phyloP scores from a whole-genome alignment of 1,284 basidiomycete species.

The Boletellus deceptivus region DNA sequence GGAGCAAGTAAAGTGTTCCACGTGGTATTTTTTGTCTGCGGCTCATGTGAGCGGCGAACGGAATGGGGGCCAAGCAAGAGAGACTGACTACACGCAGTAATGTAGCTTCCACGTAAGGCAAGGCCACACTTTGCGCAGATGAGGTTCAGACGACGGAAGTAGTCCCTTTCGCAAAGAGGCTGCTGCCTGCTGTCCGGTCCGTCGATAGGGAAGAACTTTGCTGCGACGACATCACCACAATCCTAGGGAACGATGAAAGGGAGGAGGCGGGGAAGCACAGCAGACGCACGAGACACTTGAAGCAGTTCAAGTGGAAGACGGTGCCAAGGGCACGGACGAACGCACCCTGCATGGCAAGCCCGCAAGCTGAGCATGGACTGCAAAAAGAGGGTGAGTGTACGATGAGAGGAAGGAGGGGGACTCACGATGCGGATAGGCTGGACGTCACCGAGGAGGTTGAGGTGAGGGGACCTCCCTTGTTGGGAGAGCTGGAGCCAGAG shows the following conservation, averaged over 20 bases:
- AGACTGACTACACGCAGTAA: conserved; percentile 95
- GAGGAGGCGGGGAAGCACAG: not conserved
- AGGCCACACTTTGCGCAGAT: conserved; percentile 96
- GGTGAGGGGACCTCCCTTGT: conserved; percentile 44
- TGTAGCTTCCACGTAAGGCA: conserved; percentile 95
- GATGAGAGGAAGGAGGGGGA: conserved; percentile 22
- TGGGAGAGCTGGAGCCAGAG: conserved; percentile 41
- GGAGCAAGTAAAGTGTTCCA: conserved; percentile 99
- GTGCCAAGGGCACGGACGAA: conserved; percentile 95
- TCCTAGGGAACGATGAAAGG: conserved; percentile 56
- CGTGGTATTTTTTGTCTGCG: conserved; percentile 96
- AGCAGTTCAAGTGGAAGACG: conserved; percentile 95
- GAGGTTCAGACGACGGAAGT: conserved; percentile 93
- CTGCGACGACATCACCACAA: conserved; percentile 93
- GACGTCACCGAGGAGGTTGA: conserved; percentile 44
- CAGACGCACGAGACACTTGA: conserved; percentile 85
- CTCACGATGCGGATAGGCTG: conserved; percentile 46
- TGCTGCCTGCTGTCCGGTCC: conserved; percentile 81
- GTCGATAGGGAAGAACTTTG: conserved; percentile 99
- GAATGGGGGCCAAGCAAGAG: not conserved
- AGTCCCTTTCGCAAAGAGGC: conserved; percentile 97
- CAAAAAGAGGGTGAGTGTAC: conserved; percentile 15
- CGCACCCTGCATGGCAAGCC: conserved; percentile 83
- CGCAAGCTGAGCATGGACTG: conserved; percentile 72
- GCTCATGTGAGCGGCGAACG: conserved; percentile 16